These are phyloP conservation scores for Xylaria telfairii DNA, from an alignment of 495 filamentous ascomycete genomes.

Conservation along the genomic window DNA sequence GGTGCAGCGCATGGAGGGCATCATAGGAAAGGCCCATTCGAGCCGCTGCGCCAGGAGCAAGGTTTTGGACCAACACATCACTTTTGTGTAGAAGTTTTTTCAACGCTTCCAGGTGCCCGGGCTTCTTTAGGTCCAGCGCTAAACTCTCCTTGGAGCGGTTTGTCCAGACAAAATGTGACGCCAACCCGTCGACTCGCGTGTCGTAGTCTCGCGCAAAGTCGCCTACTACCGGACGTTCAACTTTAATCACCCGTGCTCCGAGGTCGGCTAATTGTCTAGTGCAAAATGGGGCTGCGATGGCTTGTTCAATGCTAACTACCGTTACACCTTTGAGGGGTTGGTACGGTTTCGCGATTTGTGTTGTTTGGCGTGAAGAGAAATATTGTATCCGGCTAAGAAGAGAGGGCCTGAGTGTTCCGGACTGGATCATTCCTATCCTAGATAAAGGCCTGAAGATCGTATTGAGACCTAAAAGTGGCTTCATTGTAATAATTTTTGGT, in stretches of 20 bases:
- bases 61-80: conserved; percentile 60
- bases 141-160: conserved; percentile 60
- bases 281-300: conserved; percentile 60
- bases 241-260: conserved; percentile 60
- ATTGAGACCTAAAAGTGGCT: neutral
- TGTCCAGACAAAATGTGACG: conserved; percentile 61
- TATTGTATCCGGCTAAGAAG: neutral
- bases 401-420: neutral
- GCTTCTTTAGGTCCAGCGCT: conserved; percentile 54
- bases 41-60: conserved; percentile 55
- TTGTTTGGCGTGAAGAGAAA: neutral
- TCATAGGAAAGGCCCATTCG: conserved; percentile 54
- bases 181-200: conserved; percentile 51
- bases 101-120: conserved; percentile 47
- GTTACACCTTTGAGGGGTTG: conserved; percentile 54
- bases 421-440: neutral
- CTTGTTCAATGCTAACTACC: conserved; percentile 60
- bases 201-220: conserved; percentile 61
- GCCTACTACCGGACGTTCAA: conserved; percentile 55
- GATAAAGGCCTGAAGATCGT: neutral
- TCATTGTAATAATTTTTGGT: neutral
- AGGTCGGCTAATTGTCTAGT: conserved; percentile 60
- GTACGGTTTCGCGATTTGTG: conserved; percentile 38
- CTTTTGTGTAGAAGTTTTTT: conserved; percentile 53
- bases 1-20: conserved; percentile 17